These are phyloP conservation scores for Leccinum rimulosum DNA, from an alignment of 768 basidiomycete species.

Conservation along the genomic window DNA sequence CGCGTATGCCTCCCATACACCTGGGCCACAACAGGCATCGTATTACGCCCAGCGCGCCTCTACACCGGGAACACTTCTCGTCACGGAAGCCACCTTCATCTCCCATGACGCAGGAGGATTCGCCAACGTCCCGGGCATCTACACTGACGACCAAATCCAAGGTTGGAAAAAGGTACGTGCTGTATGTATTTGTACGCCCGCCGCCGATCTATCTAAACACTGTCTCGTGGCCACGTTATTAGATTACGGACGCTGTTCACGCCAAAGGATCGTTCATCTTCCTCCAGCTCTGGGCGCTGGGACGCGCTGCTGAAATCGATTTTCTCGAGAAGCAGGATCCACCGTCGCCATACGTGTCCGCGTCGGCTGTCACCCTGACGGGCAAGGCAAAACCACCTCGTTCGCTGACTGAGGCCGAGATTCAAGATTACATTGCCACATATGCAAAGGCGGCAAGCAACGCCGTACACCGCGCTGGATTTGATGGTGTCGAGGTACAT, in stretches of 20 bases:
- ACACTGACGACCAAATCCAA: too few species aligned
- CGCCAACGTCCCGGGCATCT: too few species aligned
- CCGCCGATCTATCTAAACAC: too few species aligned
- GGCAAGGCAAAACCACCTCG: slow-evolving; percentile 9
- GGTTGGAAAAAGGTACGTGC: too few species aligned
- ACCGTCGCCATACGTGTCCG: slow-evolving; percentile 31
- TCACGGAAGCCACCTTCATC: too few species aligned
- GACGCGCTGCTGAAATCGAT: slow-evolving; percentile 41
- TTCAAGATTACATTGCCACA: slow-evolving; percentile 27
- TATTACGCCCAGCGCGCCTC: too few species aligned
- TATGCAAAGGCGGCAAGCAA: slow-evolving; percentile 33
- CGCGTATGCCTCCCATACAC: too few species aligned
- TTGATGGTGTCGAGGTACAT: slow-evolving; percentile 39
- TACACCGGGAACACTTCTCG: too few species aligned
- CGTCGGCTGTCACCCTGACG: slow-evolving; percentile 30
- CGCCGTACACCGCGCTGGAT: slow-evolving; percentile 18
- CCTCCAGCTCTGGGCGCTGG: slow-evolving; percentile 41
- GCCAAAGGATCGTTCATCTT: background rate
- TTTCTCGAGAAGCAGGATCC: slow-evolving; percentile 37
- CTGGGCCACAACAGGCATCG: too few species aligned
- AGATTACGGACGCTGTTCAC: background rate
- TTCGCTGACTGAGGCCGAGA: slow-evolving; percentile 22
- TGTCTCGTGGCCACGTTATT: too few species aligned
- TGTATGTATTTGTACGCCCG: too few species aligned
- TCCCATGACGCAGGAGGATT: too few species aligned